These are phyloP conservation scores for Brassica juncea DNA, from an alignment of 345 rosid species.

Conservation along the genomic window DNA sequence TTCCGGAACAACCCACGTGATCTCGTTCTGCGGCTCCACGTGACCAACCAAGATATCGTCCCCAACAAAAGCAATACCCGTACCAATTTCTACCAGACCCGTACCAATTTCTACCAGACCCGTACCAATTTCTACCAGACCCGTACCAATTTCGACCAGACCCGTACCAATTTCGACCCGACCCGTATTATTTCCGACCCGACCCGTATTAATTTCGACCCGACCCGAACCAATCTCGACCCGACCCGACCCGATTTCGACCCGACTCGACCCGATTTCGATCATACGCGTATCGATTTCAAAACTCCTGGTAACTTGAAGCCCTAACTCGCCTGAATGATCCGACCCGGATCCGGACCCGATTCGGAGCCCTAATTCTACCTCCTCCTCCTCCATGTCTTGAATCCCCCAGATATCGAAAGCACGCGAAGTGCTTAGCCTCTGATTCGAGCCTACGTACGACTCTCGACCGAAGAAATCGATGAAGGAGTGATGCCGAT, in stretches of 20 bases:
- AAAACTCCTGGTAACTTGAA: constrained; percentile 32
- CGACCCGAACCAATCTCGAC: constrained; percentile 1
- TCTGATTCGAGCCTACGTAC: neutral
- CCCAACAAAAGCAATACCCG: constrained; percentile 8
- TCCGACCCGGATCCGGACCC: constrained; percentile 25
- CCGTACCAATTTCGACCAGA: constrained; percentile 1
- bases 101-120: constrained; percentile 2
- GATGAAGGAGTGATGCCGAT: constrained; percentile 6
- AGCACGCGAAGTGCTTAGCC: neutral
- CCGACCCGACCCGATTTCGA: neutral
- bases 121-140: neutral
- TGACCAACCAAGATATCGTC: constrained; percentile 9
- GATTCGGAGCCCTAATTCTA: constrained; percentile 33
- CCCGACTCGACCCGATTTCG: constrained; percentile 21
- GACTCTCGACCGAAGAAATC: constrained; percentile 31
- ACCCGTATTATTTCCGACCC: constrained; percentile 22
- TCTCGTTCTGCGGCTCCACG: constrained; percentile 30
- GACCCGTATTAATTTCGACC: neutral
- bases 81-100: constrained; percentile 25
- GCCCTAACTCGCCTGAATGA: constrained; percentile 18
- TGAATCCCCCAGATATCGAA: neutral
- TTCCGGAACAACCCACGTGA: constrained; percentile 5
- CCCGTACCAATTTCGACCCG: neutral
- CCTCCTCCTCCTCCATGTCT: constrained; percentile 16
- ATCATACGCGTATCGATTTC: constrained; percentile 28